phyloP scores from a whole-genome alignment of 192 early-diverging fungal species.

The Coemansia sp. region DNA sequence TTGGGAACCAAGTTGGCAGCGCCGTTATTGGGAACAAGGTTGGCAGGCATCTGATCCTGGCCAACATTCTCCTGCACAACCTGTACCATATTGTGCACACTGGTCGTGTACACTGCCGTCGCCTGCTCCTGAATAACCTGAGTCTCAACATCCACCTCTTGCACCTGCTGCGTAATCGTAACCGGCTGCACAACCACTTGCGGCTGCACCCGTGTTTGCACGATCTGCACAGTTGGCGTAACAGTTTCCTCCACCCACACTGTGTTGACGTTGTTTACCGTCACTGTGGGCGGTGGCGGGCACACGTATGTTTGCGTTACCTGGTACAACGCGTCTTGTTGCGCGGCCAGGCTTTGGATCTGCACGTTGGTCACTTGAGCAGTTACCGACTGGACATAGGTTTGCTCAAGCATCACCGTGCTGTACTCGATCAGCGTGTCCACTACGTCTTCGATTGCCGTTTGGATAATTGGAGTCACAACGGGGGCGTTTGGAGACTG shows the following conservation, averaged over 20 bases:
- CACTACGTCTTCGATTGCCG: constrained; percentile 36
- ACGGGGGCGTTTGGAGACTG: constrained; percentile 24
- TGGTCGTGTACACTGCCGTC: constrained; percentile 37
- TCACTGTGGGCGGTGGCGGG: constrained; percentile 39
- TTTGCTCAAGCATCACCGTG: constrained; percentile 44
- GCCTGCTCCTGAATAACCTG: constrained; percentile 47
- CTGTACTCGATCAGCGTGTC: constrained; percentile 42
- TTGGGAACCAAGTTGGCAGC: constrained; percentile 5
- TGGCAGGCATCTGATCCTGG: constrained; percentile 22
- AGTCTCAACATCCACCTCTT: constrained; percentile 40
- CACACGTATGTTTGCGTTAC: constrained; percentile 52
- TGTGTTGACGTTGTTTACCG: constrained; percentile 45
- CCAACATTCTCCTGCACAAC: constrained; percentile 51
- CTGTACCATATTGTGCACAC: constrained; percentile 48
- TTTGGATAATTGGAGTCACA: constrained; percentile 23
- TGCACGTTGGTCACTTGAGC: constrained; percentile 47
- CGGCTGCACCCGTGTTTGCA: constrained; percentile 42
- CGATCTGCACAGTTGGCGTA: constrained; percentile 49
- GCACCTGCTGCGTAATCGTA: constrained; percentile 47
- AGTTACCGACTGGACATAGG: constrained; percentile 25
- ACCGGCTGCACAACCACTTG: constrained; percentile 52
- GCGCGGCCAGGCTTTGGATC: constrained; percentile 37
- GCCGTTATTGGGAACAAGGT: constrained; percentile 7
- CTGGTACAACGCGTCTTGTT: constrained; percentile 43
- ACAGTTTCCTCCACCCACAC: constrained; percentile 49